Base-by-base conservation (phyloP, 1,139 yeast genomes). In the Torulaspora globosa region DNA sequence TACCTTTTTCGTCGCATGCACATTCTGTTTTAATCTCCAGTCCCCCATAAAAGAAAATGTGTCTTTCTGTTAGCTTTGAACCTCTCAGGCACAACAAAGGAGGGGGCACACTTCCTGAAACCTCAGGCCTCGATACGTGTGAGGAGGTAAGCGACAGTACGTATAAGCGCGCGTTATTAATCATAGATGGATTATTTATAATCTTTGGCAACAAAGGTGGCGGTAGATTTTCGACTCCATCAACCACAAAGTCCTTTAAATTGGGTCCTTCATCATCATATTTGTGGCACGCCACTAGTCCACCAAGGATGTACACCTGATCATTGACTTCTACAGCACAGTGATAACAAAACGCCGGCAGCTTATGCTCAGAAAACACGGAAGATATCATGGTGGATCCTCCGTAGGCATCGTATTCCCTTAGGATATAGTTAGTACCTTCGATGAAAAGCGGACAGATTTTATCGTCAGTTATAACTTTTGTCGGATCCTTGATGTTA, bases 1-100 rank as follows among this genome's bases (percentile, higher is more conserved):
- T 59, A 2, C 70, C 70, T 8, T 54, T 50, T 2, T 56, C 53
- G 42, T 62, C 65, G 3, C 51, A 47, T 2, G 46, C 36, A 3
- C 68, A 62, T 21, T 62, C 62, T 0, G 72, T 68, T 18, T 57
- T 54, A 4, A 74, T 50, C 48, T 74, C 73, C 46, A 74, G 67
- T 0, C 79, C 80, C 12, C 79, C 80, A 52, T 72, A 73, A 40
- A 66, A 65, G 43, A 73, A 59, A 16, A 72, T 66, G 49, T 72
- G 70, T 31, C 74, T 56, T 28, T 68, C 64, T 4, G 74, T 68
- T 5, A 75, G 53, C 38, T 59, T 61, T 8, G 68, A 60, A 2
- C 69, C 68, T 5, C 66, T 56, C 49, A 71, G 58, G 49, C 75
- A 70, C 14, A 73, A 49, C 12, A 74, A 46, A 0, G 75, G 66